phyloP scores from a whole-genome alignment of 1,284 basidiomycete species.

The Filobasidium uniguttulatum region DNA sequence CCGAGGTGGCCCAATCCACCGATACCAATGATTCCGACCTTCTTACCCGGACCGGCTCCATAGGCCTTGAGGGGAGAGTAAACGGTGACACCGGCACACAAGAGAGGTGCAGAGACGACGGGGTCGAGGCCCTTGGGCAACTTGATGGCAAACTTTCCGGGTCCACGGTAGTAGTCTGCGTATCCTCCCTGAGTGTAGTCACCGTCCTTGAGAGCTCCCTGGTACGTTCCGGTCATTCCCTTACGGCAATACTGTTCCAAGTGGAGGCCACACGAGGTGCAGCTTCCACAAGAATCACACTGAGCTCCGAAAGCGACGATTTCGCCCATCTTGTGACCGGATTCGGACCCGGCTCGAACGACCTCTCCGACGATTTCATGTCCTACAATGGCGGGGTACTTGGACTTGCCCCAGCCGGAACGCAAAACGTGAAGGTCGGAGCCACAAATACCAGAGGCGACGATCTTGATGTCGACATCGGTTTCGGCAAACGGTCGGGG shows the following conservation, averaged over 20 bases:
- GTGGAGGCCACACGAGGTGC: conserved; percentile 8
- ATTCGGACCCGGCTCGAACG: conserved; percentile 9
- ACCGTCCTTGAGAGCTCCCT: conserved; percentile 8
- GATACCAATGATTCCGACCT: conserved; percentile 16
- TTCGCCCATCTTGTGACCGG: conserved; percentile 10
- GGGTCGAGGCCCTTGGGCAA: conserved; percentile 12
- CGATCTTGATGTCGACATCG: conserved; percentile 20
- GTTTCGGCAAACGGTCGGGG: conserved; percentile 22
- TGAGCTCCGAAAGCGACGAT: conserved; percentile 14
- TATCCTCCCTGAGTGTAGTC: conserved; percentile 14
- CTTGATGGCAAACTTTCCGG: conserved; percentile 13
- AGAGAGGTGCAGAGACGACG: conserved; percentile 19
- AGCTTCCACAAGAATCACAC: conserved; percentile 13
- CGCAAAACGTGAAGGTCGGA: conserved; percentile 11
- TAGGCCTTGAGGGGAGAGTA: conserved; percentile 25
- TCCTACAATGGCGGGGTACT: conserved; percentile 15
- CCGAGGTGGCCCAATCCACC: conserved; percentile 15
- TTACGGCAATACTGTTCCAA: conserved; percentile 15
- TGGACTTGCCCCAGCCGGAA: conserved; percentile 9
- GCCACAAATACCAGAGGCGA: conserved; percentile 16
- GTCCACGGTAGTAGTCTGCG: conserved; percentile 13
- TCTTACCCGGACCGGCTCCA: conserved; percentile 18
- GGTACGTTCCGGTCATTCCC: conserved; percentile 13
- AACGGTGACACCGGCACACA: conserved; percentile 28
- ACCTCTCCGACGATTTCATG: conserved; percentile 13